Evolutionary conservation across 352 stramenopile genomes (phyloP), one percentile per base, ranked within the genome.

Genomic region (Albugo laibachii): DNA sequence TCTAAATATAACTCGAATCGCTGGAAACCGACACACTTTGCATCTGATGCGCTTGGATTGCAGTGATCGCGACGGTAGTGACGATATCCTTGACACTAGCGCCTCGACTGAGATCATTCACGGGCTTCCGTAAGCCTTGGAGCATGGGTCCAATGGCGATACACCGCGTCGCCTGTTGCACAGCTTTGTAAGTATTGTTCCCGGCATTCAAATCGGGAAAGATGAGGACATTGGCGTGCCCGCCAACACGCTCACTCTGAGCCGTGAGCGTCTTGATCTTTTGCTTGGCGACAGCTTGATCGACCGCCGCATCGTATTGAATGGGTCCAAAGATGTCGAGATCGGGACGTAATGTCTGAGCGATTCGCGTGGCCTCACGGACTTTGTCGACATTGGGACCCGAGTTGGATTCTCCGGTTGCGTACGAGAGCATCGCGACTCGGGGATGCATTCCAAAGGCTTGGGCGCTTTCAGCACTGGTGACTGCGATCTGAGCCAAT

Each of bases 121-220:
- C 79, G 2, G 80, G 82, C 50, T 87, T 89, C 21, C 68, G 70
- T 19, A 94, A 63, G 48, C 82, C 82, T 48, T 93, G 78, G 8
- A 94, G 58, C 70, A 92, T 88, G 13, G 82, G 82, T 47, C 82
- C 82, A 53, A 94, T 83, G 3, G 72, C 76, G 48, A 88, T 66
- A 45, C 69, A 83, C 19, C 65, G 58, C 6, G 72, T 84, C 43
- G 63, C 77, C 60, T 84, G 72, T 55, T 84, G 80, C 24, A 92
- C 82, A 3, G 76, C 81, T 65, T 94, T 92, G 67, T 92, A 93
- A 41, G 73, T 87, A 52, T 84, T 88, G 64, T 92, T 93, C 49
- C 75, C 80, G 43, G 77, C 86, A 56, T 87, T 91, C 52, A 93
- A 54, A 47, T 91, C 75, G 36, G 78, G 80, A 57, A 92, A 93